phyloP scores from a whole-genome alignment of 176 grass and related monocot species.

The Aegilops sharonensis region DNA sequence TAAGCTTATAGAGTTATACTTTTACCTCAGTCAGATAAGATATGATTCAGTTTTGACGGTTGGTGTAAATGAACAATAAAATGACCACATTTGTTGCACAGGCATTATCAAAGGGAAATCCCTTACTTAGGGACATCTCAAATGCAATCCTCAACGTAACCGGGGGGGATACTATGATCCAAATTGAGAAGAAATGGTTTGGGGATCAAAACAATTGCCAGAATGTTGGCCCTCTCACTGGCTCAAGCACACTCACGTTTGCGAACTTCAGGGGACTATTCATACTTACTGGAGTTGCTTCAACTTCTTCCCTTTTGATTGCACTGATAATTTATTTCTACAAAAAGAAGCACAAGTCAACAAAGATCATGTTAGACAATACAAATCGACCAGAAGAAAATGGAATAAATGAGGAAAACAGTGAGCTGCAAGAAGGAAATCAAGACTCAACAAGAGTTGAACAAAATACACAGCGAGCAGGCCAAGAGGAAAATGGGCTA shows the following conservation, averaged over 20 bases:
- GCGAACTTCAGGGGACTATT: slow-evolving; percentile 48
- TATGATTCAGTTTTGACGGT: background rate
- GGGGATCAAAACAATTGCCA: slow-evolving; percentile 21
- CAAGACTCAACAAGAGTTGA: background rate
- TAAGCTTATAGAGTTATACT: background rate
- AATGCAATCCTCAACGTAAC: slow-evolving; percentile 57
- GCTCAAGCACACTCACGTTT: slow-evolving; percentile 38
- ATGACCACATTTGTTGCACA: slow-evolving; percentile 14
- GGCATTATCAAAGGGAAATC: slow-evolving; percentile 44
- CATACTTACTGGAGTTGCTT: slow-evolving; percentile 37
- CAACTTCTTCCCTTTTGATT: slow-evolving; percentile 35
- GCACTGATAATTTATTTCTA: slow-evolving; percentile 32
- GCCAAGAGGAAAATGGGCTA: background rate
- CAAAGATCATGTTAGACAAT: background rate
- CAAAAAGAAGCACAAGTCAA: slow-evolving; percentile 24
- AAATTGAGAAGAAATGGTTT: slow-evolving; percentile 53
- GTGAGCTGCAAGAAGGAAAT: slow-evolving; percentile 14
- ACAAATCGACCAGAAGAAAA: background rate
- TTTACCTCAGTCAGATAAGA: background rate
- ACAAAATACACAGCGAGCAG: background rate
- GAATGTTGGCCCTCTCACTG: background rate
- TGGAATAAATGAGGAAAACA: background rate
- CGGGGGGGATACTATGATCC: slow-evolving; percentile 28
- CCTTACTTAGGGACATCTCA: slow-evolving; percentile 39
- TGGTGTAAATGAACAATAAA: background rate